Evolutionary conservation across 1,284 basidiomycete genomes (phyloP).

Genomic region (Microbotryum violaceum): DNA sequence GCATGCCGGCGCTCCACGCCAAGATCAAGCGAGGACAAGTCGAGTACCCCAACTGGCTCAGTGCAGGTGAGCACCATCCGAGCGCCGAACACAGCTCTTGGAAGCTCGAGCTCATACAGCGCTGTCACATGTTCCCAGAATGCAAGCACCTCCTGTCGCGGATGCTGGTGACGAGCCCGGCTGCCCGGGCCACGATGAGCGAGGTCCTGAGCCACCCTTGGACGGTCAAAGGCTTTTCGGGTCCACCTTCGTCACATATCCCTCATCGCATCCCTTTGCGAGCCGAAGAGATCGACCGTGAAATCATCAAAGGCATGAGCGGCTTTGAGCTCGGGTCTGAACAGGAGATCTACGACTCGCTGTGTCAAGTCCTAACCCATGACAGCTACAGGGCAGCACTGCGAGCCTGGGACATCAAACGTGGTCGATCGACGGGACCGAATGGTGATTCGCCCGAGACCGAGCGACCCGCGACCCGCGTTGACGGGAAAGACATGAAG

Average conservation of each 20-base stretch:
- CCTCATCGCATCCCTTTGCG: conserved; percentile 81
- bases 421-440: conserved; percentile 23
- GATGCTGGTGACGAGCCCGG: conserved; percentile 94
- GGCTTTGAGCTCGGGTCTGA: conserved; percentile 94
- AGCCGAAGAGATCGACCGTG: conserved; percentile 72
- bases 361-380: conserved; percentile 65
- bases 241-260: conserved; percentile 73
- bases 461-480: conserved; percentile 24
- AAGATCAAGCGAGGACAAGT: conserved; percentile 97
- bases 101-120: conserved; percentile 15
- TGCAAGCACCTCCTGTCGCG: conserved; percentile 88
- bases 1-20: conserved; percentile 96
- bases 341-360: conserved; percentile 70
- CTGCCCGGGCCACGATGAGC: conserved; percentile 66
- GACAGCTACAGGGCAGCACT: conserved; percentile 66
- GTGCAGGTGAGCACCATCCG: conserved; percentile 56
- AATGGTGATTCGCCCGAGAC: conserved; percentile 6
- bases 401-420: conserved; percentile 16
- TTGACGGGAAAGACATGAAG: conserved; percentile 28
- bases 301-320: conserved; percentile 83
- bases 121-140: conserved; percentile 49
- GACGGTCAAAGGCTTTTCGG: conserved; percentile 84
- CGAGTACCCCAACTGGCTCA: conserved; percentile 96
- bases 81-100: conserved; percentile 1
- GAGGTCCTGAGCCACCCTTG: conserved; percentile 91